Conservation (phyloP, 495 filamentous ascomycete species). For the Neurospora sp. region DNA sequence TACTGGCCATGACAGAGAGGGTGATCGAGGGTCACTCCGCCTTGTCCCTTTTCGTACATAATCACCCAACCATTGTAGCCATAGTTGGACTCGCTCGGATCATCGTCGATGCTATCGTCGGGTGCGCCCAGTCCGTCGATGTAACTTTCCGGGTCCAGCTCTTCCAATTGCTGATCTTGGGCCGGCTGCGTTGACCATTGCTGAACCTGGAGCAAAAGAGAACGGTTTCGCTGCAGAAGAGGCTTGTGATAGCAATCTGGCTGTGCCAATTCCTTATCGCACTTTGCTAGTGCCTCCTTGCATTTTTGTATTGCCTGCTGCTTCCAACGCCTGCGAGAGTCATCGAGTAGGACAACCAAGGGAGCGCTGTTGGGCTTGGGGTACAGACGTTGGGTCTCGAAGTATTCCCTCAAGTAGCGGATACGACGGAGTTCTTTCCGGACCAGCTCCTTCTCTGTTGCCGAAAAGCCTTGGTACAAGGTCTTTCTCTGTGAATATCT, state of each 20-base stretch:
- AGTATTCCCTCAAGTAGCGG: conserved; percentile 13
- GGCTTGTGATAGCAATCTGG: conserved; percentile 1
- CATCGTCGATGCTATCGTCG: conserved; percentile 14
- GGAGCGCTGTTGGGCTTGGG: conserved; percentile 4
- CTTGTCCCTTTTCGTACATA: conserved; percentile 13
- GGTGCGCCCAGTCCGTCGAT: conserved; percentile 8
- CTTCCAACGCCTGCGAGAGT: conserved; percentile 11
- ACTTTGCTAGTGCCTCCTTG: conserved; percentile 8
- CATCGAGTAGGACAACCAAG: conserved; percentile 8
- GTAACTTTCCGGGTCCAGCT: conserved; percentile 11
- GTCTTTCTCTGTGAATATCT: conserved; percentile 11
- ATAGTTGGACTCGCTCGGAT: conserved; percentile 13
- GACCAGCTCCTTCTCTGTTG: conserved; percentile 15
- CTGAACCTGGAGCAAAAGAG: conserved; percentile 13
- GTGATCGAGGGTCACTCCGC: conserved; percentile 14
- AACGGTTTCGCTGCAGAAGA: conserved; percentile 5
- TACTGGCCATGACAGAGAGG: conserved; percentile 15
- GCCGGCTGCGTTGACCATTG: conserved; percentile 12
- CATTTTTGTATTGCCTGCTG: conserved; percentile 2
- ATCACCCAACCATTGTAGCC: conserved; percentile 22
- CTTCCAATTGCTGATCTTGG: neutral
- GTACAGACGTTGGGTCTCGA: conserved; percentile 9
- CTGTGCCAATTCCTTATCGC: conserved; percentile 7
- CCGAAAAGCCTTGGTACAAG: conserved; percentile 10
- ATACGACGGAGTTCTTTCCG: conserved; percentile 19